Evolutionary conservation across 208 protist species (phyloP).

Genomic region (Leishmania major): DNA sequence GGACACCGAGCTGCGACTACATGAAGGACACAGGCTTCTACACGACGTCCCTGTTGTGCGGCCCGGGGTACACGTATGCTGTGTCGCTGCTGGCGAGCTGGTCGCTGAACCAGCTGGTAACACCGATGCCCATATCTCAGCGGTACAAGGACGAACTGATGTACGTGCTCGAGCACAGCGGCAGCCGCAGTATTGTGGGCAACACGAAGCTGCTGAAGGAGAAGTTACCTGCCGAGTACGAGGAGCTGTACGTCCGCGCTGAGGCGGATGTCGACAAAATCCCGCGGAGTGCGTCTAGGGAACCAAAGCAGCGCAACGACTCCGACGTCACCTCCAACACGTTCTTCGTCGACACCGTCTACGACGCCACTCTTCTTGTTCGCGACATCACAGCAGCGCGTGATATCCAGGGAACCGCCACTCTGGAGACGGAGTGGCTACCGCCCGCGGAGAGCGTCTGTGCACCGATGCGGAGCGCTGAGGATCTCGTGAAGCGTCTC

Average conservation of each 20-base stretch:
- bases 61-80: slow-evolving; percentile 74
- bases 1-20: slow-evolving; percentile 65
- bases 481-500: slow-evolving; percentile 40
- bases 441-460: slow-evolving; percentile 12
- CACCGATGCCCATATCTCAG: slow-evolving; percentile 74
- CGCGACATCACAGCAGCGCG: neutral
- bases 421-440: slow-evolving; percentile 24
- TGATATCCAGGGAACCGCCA: neutral
- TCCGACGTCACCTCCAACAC: slow-evolving; percentile 17
- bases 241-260: slow-evolving; percentile 37
- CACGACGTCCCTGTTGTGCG: slow-evolving; percentile 57
- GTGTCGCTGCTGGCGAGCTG: slow-evolving; percentile 78
- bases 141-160: slow-evolving; percentile 76
- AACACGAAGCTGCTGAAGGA: slow-evolving; percentile 51
- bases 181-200: slow-evolving; percentile 54
- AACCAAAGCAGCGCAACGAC: neutral
- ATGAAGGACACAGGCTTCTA: slow-evolving; percentile 74
- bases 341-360: slow-evolving; percentile 53
- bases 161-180: slow-evolving; percentile 85
- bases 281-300: neutral
- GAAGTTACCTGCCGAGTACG: slow-evolving; percentile 66
- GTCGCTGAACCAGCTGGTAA: slow-evolving; percentile 77
- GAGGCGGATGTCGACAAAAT: slow-evolving; percentile 29
- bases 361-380: slow-evolving; percentile 16
- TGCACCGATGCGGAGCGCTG: slow-evolving; percentile 27